These are phyloP conservation scores for Domatiomyces globalis DNA, from an alignment of 2,329 filamentous ascomycete genomes.

Conservation along the genomic window DNA sequence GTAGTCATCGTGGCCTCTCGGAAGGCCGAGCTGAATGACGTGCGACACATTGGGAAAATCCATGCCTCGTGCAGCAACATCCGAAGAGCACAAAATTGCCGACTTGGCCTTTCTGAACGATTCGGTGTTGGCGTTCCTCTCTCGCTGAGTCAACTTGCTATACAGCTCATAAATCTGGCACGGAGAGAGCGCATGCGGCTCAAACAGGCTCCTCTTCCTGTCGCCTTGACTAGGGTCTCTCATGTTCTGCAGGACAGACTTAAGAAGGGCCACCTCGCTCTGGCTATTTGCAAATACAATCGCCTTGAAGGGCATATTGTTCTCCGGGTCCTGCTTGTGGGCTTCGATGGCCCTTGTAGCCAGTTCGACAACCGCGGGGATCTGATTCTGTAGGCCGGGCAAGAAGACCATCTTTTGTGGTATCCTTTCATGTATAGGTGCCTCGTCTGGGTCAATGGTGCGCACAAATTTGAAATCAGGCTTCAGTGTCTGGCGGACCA, in stretches of 20 bases:
- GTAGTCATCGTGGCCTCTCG: slow-evolving; percentile 36
- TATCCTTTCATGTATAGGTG: slow-evolving; percentile 67
- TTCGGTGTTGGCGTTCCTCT: slow-evolving; percentile 57
- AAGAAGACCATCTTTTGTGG: slow-evolving; percentile 63
- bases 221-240: slow-evolving; percentile 26
- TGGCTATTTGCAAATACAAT: slow-evolving; percentile 86
- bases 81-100: slow-evolving; percentile 39
- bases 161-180: slow-evolving; percentile 48
- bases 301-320: slow-evolving; percentile 67
- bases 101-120: slow-evolving; percentile 47
- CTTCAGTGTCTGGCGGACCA: slow-evolving; percentile 68
- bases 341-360: slow-evolving; percentile 40
- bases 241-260: slow-evolving; percentile 43
- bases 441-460: slow-evolving; percentile 70
- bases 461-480: slow-evolving; percentile 76
- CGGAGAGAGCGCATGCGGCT: slow-evolving; percentile 72
- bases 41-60: slow-evolving; percentile 38
- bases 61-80: slow-evolving; percentile 35
- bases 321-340: slow-evolving; percentile 23
- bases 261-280: slow-evolving; percentile 52
- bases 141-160: slow-evolving; percentile 55
- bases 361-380: slow-evolving; percentile 67
- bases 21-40: slow-evolving; percentile 37
- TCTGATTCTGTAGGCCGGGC: slow-evolving; percentile 56
- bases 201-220: slow-evolving; percentile 11